These are phyloP conservation scores for Cryptosporidium tyzzeri DNA, from an alignment of 169 alveolate genomes.

Conservation along the genomic window DNA sequence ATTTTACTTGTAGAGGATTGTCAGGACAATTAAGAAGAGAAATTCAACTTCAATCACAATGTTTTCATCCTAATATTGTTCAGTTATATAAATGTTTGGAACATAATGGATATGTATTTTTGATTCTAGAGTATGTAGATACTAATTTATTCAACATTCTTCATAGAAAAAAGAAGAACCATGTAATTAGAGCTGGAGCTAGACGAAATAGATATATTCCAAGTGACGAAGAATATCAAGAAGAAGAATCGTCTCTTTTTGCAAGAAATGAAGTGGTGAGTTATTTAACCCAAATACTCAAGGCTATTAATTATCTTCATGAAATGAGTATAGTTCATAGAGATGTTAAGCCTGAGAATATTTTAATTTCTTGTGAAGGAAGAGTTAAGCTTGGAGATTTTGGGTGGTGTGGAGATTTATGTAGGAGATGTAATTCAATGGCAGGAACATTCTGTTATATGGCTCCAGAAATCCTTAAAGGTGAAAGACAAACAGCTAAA, in stretches of 20 bases:
- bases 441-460: conserved; percentile 76
- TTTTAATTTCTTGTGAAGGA: conserved; percentile 42
- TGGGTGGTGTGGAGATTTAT: conserved; percentile 75
- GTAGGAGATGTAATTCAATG: conserved; percentile 62
- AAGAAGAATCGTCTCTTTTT: not conserved
- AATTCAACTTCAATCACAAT: conserved; percentile 57
- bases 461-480: conserved; percentile 80
- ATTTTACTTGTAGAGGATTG: conserved; percentile 73
- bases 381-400: conserved; percentile 65
- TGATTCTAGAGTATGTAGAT: conserved; percentile 54
- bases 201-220: conserved; percentile 47
- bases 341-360: conserved; percentile 70
- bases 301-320: conserved; percentile 63
- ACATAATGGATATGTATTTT: conserved; percentile 39
- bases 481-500: conserved; percentile 75
- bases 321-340: conserved; percentile 62
- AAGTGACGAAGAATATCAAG: not conserved
- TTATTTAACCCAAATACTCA: conserved; percentile 33
- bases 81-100: conserved; percentile 53
- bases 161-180: conserved; percentile 56
- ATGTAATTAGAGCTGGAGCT: conserved; percentile 29
- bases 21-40: conserved; percentile 64
- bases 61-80: conserved; percentile 72
- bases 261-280: conserved; percentile 46
- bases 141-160: conserved; percentile 55